Percentiles rank a stretch among this genome's conserved stretches.
These are phyloP conservation scores for Sextonia rubra DNA, from an alignment of 164 flowering plant genomes.

Conservation along the genomic window DNA sequence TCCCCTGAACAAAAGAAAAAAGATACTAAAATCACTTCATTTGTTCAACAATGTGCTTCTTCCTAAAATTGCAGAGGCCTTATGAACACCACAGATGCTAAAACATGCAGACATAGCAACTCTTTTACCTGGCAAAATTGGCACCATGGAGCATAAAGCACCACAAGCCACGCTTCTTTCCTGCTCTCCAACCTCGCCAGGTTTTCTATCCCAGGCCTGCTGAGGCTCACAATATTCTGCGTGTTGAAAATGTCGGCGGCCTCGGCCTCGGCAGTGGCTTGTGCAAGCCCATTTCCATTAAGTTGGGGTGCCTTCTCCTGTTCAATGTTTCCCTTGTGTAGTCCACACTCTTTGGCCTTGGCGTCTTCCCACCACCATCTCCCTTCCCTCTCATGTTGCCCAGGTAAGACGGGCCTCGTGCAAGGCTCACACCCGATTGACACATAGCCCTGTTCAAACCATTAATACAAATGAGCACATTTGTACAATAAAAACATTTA, in stretches of 20 bases:
- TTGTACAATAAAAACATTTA: not conserved
- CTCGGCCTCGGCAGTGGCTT: constrained; percentile 14
- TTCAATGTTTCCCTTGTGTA: constrained; percentile 85
- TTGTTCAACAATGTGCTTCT: not conserved
- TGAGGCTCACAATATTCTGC: constrained; percentile 48
- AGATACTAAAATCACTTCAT: not conserved
- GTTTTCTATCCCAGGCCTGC: constrained; percentile 76
- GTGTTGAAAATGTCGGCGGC: constrained; percentile 54
- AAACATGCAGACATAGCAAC: not conserved
- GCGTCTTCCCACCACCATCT: constrained; percentile 99
- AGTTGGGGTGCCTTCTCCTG: constrained; percentile 23
- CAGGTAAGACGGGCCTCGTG: constrained; percentile 88
- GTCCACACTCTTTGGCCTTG: constrained; percentile 95
- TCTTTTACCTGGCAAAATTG: constrained; percentile 71
- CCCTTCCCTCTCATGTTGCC: constrained; percentile 98
- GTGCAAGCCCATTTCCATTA: constrained; percentile 29
- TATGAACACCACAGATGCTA: not conserved
- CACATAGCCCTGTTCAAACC: constrained; percentile 43
- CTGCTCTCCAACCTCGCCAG: constrained; percentile 53
- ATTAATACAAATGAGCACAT: not conserved
- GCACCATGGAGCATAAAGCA: constrained; percentile 98
- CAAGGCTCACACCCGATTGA: constrained; percentile 98
- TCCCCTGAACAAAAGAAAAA: constrained; percentile 39
- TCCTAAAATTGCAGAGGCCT: not conserved
- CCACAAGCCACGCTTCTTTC: constrained; percentile 82